Conservation (phyloP, 2,329 filamentous ascomycete species). For the Sporothrix brasiliensis region DNA sequence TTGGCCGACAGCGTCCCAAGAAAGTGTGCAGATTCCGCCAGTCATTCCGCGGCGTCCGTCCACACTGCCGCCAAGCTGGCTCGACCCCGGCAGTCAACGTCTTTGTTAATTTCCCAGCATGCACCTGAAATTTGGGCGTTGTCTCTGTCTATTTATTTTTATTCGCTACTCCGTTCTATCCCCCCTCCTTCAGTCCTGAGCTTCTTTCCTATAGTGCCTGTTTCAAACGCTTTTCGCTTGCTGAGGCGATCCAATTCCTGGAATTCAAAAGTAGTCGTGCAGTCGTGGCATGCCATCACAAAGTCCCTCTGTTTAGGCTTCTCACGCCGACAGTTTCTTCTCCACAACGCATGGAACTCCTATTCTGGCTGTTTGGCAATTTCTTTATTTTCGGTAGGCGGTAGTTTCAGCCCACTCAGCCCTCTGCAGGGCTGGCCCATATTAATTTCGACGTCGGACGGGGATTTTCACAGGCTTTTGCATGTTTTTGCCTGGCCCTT, state of each 20-base stretch:
- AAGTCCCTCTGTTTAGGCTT: conserved; percentile 1
- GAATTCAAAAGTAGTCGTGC: neutral
- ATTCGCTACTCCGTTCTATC: neutral
- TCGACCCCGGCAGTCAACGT: conserved; percentile 3
- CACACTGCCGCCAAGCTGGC: neutral
- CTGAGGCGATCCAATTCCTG: neutral
- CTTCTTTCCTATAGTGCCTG: too few species aligned
- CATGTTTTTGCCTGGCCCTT: neutral
- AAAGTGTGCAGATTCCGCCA: neutral
- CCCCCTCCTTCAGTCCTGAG: too few species aligned
- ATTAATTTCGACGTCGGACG: neutral
- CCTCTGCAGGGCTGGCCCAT: conserved; percentile 8
- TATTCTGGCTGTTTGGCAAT: neutral
- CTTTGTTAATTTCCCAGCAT: neutral
- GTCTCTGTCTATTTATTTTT: neutral
- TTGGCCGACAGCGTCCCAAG: neutral
- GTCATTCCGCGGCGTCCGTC: neutral
- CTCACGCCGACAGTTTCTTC: neutral
- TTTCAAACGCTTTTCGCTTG: neutral
- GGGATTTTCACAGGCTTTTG: too few species aligned
- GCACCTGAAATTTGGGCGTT: conserved; percentile 2
- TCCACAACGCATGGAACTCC: conserved; percentile 11
- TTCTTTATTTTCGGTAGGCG: too few species aligned
- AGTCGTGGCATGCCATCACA: neutral
- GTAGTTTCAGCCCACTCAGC: conserved; percentile 27